These are phyloP conservation scores for Cupressus sempervirens DNA, from an alignment of 75 land plant genomes.

Conservation along the genomic window DNA sequence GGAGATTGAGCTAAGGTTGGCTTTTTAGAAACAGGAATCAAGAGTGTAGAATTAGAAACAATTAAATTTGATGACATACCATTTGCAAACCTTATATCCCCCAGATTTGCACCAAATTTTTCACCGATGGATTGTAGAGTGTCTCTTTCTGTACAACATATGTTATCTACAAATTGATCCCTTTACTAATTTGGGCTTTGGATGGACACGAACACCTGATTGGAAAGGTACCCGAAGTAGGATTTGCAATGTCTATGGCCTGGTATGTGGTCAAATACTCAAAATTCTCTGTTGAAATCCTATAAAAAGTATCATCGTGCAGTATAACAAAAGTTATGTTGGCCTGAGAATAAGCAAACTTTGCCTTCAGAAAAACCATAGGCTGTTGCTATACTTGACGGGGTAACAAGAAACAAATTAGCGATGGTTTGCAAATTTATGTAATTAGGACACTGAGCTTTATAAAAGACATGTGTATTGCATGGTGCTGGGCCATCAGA, in stretches of 20 bases:
- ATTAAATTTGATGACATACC: conserved; percentile 9
- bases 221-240: conserved; percentile 32
- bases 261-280: conserved; percentile 52
- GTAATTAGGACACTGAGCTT: background rate
- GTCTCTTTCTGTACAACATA: conserved; percentile 37
- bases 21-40: conserved; percentile 33
- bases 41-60: conserved; percentile 8
- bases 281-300: conserved; percentile 33
- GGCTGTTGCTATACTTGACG: background rate
- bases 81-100: conserved; percentile 15
- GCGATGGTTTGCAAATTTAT: background rate
- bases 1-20: conserved; percentile 12
- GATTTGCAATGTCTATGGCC: conserved; percentile 43
- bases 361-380: conserved; percentile 13
- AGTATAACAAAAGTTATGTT: conserved; percentile 40
- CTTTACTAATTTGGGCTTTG: conserved; percentile 20
- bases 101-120: conserved; percentile 16
- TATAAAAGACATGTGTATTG: background rate
- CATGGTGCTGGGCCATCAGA: no score
- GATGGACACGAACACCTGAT: conserved; percentile 55
- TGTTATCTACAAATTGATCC: conserved; percentile 35
- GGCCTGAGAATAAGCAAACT: conserved; percentile 34
- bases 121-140: conserved; percentile 12
- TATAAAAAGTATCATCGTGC: conserved; percentile 47
- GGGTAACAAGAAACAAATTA: background rate